A percentile compares a stretch with the other conserved stretches of the same genome.
Conservation (phyloP, 2,329 filamentous ascomycete species). For the Biscogniauxia marginata region DNA sequence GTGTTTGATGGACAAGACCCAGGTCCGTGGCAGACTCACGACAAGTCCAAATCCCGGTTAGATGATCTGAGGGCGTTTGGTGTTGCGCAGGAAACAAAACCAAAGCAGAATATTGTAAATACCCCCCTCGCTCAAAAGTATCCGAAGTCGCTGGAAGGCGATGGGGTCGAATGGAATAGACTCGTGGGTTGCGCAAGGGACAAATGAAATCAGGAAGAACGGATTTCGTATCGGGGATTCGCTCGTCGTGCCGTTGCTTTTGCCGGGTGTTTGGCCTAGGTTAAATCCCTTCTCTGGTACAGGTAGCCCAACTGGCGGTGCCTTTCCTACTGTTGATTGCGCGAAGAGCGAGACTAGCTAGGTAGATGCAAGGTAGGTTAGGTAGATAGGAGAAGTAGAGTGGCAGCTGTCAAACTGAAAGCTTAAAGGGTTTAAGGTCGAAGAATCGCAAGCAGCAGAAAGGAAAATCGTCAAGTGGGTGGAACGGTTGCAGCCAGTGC, state of each 20-base stretch:
- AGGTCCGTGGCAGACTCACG: background rate
- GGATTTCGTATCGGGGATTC: background rate
- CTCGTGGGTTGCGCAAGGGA: background rate
- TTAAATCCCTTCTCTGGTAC: background rate
- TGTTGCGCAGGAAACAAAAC: background rate
- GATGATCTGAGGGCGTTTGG: background rate
- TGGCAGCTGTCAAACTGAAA: background rate
- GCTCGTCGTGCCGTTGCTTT: background rate
- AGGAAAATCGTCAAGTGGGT: background rate
- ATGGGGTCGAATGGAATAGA: background rate
- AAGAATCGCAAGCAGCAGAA: background rate
- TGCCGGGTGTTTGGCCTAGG: background rate
- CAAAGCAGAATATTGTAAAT: background rate
- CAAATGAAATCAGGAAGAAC: background rate
- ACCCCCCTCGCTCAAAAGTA: background rate
- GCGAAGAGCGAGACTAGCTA: background rate
- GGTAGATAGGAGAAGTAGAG: background rate
- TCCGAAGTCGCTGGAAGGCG: background rate
- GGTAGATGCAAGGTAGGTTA: background rate
- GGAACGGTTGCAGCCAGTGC: background rate
- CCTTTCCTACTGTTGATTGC: background rate
- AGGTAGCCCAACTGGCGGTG: background rate
- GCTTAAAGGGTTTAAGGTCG: background rate
- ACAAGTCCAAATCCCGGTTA: background rate
- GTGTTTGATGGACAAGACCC: background rate